These are phyloP conservation scores for Mycosarcoma mackinlayi DNA, from an alignment of 1,284 basidiomycete genomes.

Conservation along the genomic window DNA sequence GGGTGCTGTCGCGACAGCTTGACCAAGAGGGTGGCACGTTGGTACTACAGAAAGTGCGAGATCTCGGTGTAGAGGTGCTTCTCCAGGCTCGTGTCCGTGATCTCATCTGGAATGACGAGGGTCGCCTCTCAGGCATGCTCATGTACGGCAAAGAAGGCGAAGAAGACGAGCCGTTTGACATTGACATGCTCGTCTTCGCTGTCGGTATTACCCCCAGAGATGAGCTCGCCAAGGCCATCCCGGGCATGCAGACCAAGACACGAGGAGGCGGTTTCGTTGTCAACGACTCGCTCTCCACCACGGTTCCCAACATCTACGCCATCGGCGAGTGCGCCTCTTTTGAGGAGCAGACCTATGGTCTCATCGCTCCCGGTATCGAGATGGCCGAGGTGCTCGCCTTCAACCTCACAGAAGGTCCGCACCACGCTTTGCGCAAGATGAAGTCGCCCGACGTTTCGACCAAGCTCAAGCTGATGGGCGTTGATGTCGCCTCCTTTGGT, in stretches of 20 bases:
- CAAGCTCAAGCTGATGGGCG: slow-evolving; percentile 79
- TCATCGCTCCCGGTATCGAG: slow-evolving; percentile 79
- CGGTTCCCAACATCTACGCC: slow-evolving; percentile 75
- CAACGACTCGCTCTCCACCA: slow-evolving; percentile 74
- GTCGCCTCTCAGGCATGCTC: slow-evolving; percentile 55
- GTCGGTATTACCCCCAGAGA: slow-evolving; percentile 76
- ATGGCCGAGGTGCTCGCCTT: slow-evolving; percentile 81
- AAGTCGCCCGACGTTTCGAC: slow-evolving; percentile 76
- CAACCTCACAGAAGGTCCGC: slow-evolving; percentile 73
- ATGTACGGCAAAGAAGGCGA: slow-evolving; percentile 62
- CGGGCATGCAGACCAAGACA: slow-evolving; percentile 71
- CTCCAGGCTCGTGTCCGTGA: slow-evolving; percentile 72
- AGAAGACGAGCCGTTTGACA: slow-evolving; percentile 63
- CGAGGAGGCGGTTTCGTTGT: slow-evolving; percentile 75
- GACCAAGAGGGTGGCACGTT: slow-evolving; percentile 78
- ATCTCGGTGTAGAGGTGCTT: slow-evolving; percentile 76
- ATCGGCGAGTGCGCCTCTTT: slow-evolving; percentile 82
- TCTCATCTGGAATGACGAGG: slow-evolving; percentile 42
- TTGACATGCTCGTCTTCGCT: slow-evolving; percentile 68
- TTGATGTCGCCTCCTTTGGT: slow-evolving; percentile 80
- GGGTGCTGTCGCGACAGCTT: slow-evolving; percentile 78
- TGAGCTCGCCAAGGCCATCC: slow-evolving; percentile 72
- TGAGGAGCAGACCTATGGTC: slow-evolving; percentile 76
- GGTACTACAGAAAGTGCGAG: slow-evolving; percentile 76
- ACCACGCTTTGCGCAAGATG: slow-evolving; percentile 73